phyloP scores from a whole-genome alignment of 495 filamentous ascomycete genomes.

The Terfezia claveryi region DNA sequence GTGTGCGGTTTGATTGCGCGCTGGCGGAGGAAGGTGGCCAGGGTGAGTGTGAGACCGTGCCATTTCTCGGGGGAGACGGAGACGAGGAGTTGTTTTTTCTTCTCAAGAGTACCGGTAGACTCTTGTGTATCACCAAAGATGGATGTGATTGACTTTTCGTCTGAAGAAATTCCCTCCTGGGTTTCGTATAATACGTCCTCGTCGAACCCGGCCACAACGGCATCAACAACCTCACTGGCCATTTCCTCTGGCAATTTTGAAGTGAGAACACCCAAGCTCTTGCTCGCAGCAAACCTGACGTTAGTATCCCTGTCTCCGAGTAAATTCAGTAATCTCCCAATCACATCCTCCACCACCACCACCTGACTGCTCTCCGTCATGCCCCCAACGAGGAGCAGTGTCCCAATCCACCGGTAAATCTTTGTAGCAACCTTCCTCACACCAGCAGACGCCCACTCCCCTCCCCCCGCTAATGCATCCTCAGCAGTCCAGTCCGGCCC shows the following conservation, averaged over 20 bases:
- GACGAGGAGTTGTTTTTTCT: slow-evolving; percentile 25
- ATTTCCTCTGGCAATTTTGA: slow-evolving; percentile 55
- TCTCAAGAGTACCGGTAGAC: background rate
- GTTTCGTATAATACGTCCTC: slow-evolving; percentile 47
- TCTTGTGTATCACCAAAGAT: slow-evolving; percentile 20
- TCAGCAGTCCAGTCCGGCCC: slow-evolving; percentile 3
- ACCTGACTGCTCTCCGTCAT: slow-evolving; percentile 15
- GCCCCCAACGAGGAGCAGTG: slow-evolving; percentile 31
- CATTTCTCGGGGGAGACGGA: slow-evolving; percentile 61
- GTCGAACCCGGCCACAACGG: slow-evolving; percentile 50
- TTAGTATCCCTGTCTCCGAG: slow-evolving; percentile 70
- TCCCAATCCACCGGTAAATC: slow-evolving; percentile 46
- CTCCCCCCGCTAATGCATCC: background rate
- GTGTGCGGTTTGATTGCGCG: slow-evolving; percentile 10
- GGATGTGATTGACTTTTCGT: slow-evolving; percentile 24
- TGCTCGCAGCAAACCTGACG: slow-evolving; percentile 74
- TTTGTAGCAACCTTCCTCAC: slow-evolving; percentile 68
- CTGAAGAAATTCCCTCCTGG: background rate
- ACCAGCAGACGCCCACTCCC: slow-evolving; percentile 36
- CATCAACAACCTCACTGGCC: slow-evolving; percentile 66
- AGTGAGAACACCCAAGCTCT: slow-evolving; percentile 70
- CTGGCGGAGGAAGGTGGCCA: slow-evolving; percentile 29
- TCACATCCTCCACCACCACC: slow-evolving; percentile 44
- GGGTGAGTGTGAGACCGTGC: slow-evolving; percentile 76
- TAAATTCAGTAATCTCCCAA: slow-evolving; percentile 44